phyloP scores from a whole-genome alignment of 768 basidiomycete genomes.

The Harrya chromipes region DNA sequence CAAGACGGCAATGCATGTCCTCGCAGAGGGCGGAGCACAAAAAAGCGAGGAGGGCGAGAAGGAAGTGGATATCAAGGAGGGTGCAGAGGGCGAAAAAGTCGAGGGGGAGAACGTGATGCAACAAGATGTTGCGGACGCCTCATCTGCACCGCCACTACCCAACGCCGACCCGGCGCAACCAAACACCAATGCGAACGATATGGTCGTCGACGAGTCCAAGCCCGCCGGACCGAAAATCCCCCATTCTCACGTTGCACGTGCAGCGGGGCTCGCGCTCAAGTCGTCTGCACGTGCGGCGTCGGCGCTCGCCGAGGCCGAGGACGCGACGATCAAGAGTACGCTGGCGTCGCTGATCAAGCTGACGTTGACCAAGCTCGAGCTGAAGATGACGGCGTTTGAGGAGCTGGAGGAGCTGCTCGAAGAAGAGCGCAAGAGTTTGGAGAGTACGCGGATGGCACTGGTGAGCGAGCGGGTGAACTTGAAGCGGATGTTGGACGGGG shows the following conservation, averaged over 20 bases:
- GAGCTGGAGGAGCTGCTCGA: constrained; percentile 90
- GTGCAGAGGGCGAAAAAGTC: constrained; percentile 38
- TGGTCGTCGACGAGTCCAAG: constrained; percentile 47
- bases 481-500: constrained; percentile 68
- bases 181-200: constrained; percentile 30
- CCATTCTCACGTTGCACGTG: constrained; percentile 74
- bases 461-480: constrained; percentile 74
- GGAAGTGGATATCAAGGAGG: constrained; percentile 30
- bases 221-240: constrained; percentile 41
- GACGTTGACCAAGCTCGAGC: constrained; percentile 82
- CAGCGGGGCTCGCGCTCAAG: constrained; percentile 83
- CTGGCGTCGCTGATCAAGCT: constrained; percentile 85
- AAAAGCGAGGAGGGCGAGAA: constrained; percentile 30
- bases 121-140: constrained; percentile 25
- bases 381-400: constrained; percentile 95
- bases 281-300: constrained; percentile 86
- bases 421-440: constrained; percentile 81
- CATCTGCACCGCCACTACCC: neutral
- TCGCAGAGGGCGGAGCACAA: constrained; percentile 60
- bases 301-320: constrained; percentile 78
- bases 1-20: constrained; percentile 80
- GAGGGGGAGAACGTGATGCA: constrained; percentile 39
- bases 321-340: constrained; percentile 70
- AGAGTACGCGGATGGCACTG: constrained; percentile 75
- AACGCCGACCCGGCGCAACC: constrained; percentile 18